Evolutionary conservation across 805 yeast species (phyloP), one percentile per base, ranked within the genome.

Genomic region (Clavispora carvajalis): DNA sequence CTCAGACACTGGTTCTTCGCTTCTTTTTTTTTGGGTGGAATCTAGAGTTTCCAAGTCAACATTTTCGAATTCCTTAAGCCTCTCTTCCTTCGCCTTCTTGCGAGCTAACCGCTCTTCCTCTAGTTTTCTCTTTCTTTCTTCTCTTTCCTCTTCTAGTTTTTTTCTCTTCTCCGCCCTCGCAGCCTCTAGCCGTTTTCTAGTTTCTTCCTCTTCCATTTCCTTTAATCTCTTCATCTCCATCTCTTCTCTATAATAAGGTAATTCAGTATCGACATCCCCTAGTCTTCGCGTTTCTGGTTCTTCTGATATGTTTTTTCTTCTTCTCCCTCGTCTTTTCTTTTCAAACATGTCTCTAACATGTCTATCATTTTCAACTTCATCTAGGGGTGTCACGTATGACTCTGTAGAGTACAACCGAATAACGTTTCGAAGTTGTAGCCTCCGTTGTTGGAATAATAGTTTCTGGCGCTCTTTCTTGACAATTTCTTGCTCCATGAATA

Each of bases 401-500:
- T 74, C 74, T 34, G 56, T 51, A 36, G 82, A 72, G 4, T 61
- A 55, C 34, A 75, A 70, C 35, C 87, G 66, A 9, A 88, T 56
- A 8, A 81, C 79, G 39, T 84, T 74, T 3, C 67, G 67, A 49
- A 93, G 62, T 52, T 77, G 79, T 31, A 67, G 68, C 47, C 90
- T 76, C 51, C 73, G 78, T 54, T 82, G 82, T 43, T 79, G 70
- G 59, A 85, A 77, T 44, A 85, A 63, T 34, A 83, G 87, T 41
- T 90, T 68, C 54, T 90, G 91, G 39, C 75, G 76, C 58, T 82
- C 81, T 57, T 87, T 88, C 53, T 87, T 82, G 35, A 79, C 81
- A 31, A 83, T 67, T 58, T 93, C 99, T 55, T 86, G 91, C 52
- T 90, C 95, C 52, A 82, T 78, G 56, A 85, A 93, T 52, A 76